Evolutionary conservation across 2,329 filamentous ascomycete genomes (phyloP).

Genomic region (Botrytis fabae): DNA sequence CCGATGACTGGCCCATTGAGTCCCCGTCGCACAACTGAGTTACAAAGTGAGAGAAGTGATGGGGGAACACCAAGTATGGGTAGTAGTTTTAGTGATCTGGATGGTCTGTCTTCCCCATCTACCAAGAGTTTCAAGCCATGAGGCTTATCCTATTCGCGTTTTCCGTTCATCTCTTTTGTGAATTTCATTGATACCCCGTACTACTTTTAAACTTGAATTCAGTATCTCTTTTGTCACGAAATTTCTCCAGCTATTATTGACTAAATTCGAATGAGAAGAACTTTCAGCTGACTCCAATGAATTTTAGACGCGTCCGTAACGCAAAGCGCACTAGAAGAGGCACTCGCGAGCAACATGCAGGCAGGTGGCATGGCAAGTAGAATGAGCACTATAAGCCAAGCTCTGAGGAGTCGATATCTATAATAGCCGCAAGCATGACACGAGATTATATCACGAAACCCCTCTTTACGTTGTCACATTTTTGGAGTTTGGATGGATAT

Average conservation of each 20-base stretch:
- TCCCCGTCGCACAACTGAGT: slow-evolving; percentile 59
- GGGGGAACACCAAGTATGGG: slow-evolving; percentile 73
- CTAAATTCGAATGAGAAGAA: neutral
- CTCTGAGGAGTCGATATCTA: slow-evolving; percentile 61
- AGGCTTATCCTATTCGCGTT: slow-evolving; percentile 6
- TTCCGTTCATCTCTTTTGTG: slow-evolving; percentile 11
- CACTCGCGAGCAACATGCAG: slow-evolving; percentile 70
- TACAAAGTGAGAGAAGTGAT: slow-evolving; percentile 66
- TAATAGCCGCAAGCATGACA: slow-evolving; percentile 25
- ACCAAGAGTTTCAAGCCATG: neutral
- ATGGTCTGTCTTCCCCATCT: slow-evolving; percentile 52
- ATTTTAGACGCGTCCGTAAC: slow-evolving; percentile 69
- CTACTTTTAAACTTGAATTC: neutral
- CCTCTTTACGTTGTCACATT: neutral
- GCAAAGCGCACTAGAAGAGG: slow-evolving; percentile 77
- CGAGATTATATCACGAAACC: neutral
- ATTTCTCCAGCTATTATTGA: neutral
- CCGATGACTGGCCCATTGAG: slow-evolving; percentile 49
- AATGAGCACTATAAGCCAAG: slow-evolving; percentile 69
- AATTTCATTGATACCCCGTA: neutral
- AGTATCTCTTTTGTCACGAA: neutral
- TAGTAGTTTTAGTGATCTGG: slow-evolving; percentile 83
- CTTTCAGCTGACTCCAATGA: neutral
- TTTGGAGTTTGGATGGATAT: neutral
- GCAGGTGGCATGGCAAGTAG: slow-evolving; percentile 59